phyloP scores from a whole-genome alignment of 176 grass and related monocot genomes.

The Pontederia paniculata region DNA sequence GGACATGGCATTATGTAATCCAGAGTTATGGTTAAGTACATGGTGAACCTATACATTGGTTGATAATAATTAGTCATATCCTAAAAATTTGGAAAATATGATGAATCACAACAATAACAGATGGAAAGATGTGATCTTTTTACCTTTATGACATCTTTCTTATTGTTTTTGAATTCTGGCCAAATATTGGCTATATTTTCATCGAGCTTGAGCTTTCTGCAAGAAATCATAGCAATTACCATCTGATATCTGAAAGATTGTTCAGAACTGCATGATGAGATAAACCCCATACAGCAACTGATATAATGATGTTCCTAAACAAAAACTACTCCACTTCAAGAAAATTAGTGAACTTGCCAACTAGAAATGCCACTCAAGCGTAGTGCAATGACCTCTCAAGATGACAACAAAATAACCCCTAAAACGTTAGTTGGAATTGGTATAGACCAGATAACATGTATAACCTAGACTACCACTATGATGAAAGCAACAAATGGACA shows the following conservation, averaged over 20 bases:
- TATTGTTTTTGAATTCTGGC: constrained; percentile 60
- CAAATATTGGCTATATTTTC: constrained; percentile 86
- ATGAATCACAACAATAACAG: neutral
- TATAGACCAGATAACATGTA: too few relatives aligned
- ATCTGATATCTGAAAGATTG: neutral
- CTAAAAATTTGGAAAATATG: constrained; percentile 16
- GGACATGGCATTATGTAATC: constrained; percentile 72
- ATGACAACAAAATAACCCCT: too few relatives aligned
- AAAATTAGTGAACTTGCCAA: neutral
- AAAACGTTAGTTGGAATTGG: too few relatives aligned
- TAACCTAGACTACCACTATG: too few relatives aligned
- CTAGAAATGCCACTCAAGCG: too few relatives aligned
- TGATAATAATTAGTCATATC: neutral
- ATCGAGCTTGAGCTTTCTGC: constrained; percentile 78
- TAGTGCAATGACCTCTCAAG: too few relatives aligned
- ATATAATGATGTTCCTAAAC: neutral
- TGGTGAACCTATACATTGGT: constrained; percentile 59
- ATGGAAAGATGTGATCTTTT: neutral
- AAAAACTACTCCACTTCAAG: neutral
- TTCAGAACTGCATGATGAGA: neutral
- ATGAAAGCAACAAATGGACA: too few relatives aligned
- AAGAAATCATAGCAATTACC: constrained; percentile 14
- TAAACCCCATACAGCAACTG: neutral
- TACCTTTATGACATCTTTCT: constrained; percentile 85
- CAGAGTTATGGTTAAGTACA: constrained; percentile 90